phyloP scores from a whole-genome alignment of 805 yeast genomes.

The Hanseniaspora taiwanica region DNA sequence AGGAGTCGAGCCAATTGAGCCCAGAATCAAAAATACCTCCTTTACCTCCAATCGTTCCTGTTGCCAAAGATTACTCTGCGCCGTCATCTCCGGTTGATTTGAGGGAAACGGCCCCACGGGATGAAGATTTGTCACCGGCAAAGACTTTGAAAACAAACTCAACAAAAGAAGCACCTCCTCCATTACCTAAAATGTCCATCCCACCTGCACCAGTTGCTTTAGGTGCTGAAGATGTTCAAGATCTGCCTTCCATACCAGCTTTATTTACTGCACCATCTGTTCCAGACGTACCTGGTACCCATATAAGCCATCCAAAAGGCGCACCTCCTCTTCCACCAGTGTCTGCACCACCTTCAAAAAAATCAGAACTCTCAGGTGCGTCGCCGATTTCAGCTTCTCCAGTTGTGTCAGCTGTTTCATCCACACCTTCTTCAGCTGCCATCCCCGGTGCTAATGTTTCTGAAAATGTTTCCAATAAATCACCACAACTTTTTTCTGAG shows the following conservation, averaged over 20 bases:
- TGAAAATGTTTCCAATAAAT: conserved; percentile 7
- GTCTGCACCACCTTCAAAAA: conserved; percentile 4
- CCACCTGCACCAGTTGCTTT: conserved; percentile 10
- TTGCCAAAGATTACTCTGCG: too few species aligned
- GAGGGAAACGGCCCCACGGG: too few species aligned
- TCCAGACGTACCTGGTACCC: conserved; percentile 5
- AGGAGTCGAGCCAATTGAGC: too few species aligned
- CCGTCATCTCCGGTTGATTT: too few species aligned
- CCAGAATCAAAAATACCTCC: too few species aligned
- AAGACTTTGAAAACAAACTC: conserved; percentile 7
- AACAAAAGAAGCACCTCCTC: conserved; percentile 5
- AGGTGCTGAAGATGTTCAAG: conserved; percentile 10
- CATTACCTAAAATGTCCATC: conserved; percentile 6
- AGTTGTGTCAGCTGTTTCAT: conserved; percentile 4
- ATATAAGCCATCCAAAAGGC: too few species aligned
- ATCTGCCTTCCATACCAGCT: too few species aligned
- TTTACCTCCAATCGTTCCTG: too few species aligned
- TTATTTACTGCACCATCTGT: too few species aligned
- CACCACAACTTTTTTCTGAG: too few species aligned
- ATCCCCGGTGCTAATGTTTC: conserved; percentile 8
- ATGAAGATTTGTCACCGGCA: too few species aligned
- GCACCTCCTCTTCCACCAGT: conserved; percentile 8
- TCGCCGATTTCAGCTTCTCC: conserved; percentile 7
- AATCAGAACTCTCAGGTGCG: conserved; percentile 1
- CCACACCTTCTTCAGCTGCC: conserved; percentile 6